Evolutionary conservation across 2,329 filamentous ascomycete species (phyloP), one percentile per base, ranked within the genome.

Genomic region (Trichoderma citrinoviride): DNA sequence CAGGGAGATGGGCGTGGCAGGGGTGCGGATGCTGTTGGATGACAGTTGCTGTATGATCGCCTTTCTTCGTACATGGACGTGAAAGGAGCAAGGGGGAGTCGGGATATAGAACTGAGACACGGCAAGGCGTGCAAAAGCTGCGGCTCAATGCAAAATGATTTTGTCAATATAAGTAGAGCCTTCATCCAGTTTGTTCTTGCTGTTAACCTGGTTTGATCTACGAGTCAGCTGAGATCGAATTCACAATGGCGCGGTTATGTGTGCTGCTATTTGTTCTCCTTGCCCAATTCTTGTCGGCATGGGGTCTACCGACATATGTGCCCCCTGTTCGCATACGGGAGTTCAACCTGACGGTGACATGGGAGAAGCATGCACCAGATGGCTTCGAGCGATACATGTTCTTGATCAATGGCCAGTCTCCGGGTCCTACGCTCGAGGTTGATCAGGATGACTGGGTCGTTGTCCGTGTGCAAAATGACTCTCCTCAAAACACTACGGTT

Each of bases 391-490:
- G 79, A 14, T 67, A 79, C 46, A 79, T 82, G 74, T 70, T 82
- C 67, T 76, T 88, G 47, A 75, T 87, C 70, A 89, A 90, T 67
- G 83, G 82, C 12, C 79, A 85, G 69, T 86, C 84, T 55, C 87
- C 88, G 0, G 89, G 87, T 0, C 88, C 88, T 0, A 75, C 79
- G 1, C 79, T 90, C 8, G 79, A 83, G 54, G 78, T 83, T 8
- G 74, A 80, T 50, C 80, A 85, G 71, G 84, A 82, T 19, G 83
- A 86, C 61, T 71, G 75, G 23, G 77, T 83, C 3, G 70, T 76
- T n/a, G 73, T 83, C 6, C 68, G 72, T 3, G 79, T 85, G 2
- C 69, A 76, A 46, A 85, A 86, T 68, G 67, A 76, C 5, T 77
- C 82, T 23, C 80, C 82, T 0, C 78, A 76, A 57, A 80, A 83